A percentile compares a stretch with the other conserved stretches of the same genome.
phyloP scores from a whole-genome alignment of 768 basidiomycete species.

The Boletus rubropictus region DNA sequence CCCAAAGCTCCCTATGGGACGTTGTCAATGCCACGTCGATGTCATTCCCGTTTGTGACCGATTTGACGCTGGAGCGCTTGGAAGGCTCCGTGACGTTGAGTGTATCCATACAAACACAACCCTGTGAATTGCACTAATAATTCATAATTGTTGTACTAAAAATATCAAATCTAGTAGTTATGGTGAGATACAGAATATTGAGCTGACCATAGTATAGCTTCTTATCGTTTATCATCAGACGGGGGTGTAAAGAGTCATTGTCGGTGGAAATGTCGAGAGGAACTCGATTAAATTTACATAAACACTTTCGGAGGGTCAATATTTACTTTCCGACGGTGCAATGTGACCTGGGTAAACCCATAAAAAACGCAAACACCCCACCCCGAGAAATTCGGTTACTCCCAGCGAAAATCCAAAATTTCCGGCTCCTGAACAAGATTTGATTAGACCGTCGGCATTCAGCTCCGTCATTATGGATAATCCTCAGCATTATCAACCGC shows the following conservation, averaged over 20 bases:
- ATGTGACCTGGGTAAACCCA: slow-evolving; percentile 26
- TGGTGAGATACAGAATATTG: no score
- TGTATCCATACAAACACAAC: slow-evolving; percentile 12
- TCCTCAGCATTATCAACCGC: slow-evolving; percentile 74
- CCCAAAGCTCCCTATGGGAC: slow-evolving; percentile 47
- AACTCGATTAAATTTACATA: slow-evolving; percentile 18
- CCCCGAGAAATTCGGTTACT: slow-evolving; percentile 28
- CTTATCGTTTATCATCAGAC: neutral
- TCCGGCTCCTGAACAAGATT: slow-evolving; percentile 23
- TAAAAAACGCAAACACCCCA: slow-evolving; percentile 24
- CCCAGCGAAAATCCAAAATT: slow-evolving; percentile 28
- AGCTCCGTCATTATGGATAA: slow-evolving; percentile 43
- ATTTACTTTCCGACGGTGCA: slow-evolving; percentile 24
- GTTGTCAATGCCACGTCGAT: slow-evolving; percentile 28
- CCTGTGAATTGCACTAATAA: no score
- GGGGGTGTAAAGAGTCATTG: no score
- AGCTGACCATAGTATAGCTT: no score
- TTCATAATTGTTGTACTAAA: no score
- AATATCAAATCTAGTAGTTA: no score
- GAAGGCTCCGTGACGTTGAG: neutral
- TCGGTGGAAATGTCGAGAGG: neutral
- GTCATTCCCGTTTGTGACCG: neutral
- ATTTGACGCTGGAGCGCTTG: neutral
- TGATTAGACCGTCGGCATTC: slow-evolving; percentile 6
- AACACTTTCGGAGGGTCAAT: slow-evolving; percentile 14